These are phyloP conservation scores for Erucastrum elatum DNA, from an alignment of 345 rosid species.

Conservation along the genomic window DNA sequence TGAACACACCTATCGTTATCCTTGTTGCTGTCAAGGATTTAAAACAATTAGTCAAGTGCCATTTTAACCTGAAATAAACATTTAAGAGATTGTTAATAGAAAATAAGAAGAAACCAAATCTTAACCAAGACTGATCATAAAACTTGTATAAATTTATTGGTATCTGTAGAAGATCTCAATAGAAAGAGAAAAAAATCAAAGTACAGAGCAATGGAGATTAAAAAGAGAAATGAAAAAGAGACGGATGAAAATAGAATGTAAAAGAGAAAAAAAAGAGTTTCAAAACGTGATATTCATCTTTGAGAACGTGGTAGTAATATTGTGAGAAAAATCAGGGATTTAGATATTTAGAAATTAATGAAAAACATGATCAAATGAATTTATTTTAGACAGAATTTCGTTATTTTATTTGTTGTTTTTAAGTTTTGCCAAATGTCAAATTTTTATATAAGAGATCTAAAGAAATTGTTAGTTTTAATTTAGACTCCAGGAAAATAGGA, in stretches of 20 bases:
- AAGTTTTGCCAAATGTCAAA: too few species aligned
- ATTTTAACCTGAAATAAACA: not conserved
- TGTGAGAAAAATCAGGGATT: not conserved
- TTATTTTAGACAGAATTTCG: not conserved
- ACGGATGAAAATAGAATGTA: not conserved
- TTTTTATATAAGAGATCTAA: too few species aligned
- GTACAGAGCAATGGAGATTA: not conserved
- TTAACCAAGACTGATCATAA: not conserved
- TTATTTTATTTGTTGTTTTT: too few species aligned
- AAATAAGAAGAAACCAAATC: not conserved
- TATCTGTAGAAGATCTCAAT: not conserved
- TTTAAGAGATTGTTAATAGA: not conserved
- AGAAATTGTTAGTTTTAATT: too few species aligned
- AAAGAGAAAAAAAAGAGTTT: not conserved
- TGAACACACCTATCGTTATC: not conserved
- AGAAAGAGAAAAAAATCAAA: not conserved
- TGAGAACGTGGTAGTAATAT: not conserved
- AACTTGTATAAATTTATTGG: not conserved
- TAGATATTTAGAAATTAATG: not conserved
- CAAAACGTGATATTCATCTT: not conserved
- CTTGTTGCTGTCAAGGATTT: not conserved
- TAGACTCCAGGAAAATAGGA: too few species aligned
- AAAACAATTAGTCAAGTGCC: not conserved
- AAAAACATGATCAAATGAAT: not conserved
- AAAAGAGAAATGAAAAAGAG: not conserved